Evolutionary conservation across 495 filamentous ascomycete species (phyloP).

Genomic region (Aspergillus homomorphus): DNA sequence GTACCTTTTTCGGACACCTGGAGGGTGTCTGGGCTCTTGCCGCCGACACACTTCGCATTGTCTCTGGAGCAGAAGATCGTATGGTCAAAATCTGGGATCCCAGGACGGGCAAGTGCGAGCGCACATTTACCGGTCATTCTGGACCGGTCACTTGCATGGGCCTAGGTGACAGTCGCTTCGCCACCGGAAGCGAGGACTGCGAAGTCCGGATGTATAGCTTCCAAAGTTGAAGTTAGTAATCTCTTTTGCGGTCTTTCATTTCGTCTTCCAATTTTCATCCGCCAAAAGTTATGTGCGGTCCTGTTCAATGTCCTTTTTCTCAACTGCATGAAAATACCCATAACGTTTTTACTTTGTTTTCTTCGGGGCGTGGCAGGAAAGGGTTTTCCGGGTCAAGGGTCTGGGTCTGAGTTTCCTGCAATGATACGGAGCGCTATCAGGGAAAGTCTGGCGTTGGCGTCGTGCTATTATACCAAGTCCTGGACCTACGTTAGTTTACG

Average conservation of each 20-base stretch:
- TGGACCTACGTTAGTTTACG: no score
- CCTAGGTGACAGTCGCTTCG: conserved; percentile 80
- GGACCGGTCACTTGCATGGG: conserved; percentile 92
- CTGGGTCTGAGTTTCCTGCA: no score
- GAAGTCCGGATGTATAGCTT: conserved; percentile 87
- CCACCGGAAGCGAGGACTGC: conserved; percentile 88
- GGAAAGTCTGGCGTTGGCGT: neutral
- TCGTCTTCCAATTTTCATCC: conserved; percentile 9
- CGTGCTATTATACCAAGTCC: no score
- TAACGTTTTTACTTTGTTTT: neutral
- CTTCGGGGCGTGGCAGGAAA: neutral
- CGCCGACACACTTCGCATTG: conserved; percentile 84
- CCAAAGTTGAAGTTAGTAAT: conserved; percentile 39
- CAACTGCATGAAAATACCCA: neutral
- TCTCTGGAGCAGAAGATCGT: conserved; percentile 85
- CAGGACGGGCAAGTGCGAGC: conserved; percentile 81
- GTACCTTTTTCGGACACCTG: conserved; percentile 93
- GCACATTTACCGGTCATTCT: conserved; percentile 84
- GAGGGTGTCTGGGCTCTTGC: conserved; percentile 95
- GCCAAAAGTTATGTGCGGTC: neutral
- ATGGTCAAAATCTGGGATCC: conserved; percentile 98
- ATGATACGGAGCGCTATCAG: no score
- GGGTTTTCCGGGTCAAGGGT: neutral
- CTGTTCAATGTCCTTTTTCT: neutral
- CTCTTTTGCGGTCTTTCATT: conserved; percentile 6